Conservation (phyloP, 495 filamentous ascomycete species). For the Usnea hakonensis region DNA sequence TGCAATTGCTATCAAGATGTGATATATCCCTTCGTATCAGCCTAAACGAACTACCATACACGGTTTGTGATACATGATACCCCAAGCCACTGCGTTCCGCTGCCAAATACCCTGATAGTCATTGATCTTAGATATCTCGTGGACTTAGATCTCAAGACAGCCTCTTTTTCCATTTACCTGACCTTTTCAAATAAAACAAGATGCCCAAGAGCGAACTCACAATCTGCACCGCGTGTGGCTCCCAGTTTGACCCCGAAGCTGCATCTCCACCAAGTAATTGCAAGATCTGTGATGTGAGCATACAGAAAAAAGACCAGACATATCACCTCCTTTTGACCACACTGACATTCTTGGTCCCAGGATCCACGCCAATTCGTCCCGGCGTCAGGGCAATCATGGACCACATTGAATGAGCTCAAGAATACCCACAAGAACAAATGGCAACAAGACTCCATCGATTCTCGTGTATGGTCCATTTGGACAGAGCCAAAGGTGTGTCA, state of each 20-base stretch:
- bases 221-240: conserved; percentile 21
- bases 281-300: conserved; percentile 64
- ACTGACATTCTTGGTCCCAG: conserved; percentile 14
- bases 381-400: conserved; percentile 52
- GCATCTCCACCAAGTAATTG: conserved; percentile 43
- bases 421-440: conserved; percentile 34
- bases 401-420: conserved; percentile 39
- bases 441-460: conserved; percentile 29
- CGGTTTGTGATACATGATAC: too few relatives aligned
- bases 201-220: conserved; percentile 10
- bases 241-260: conserved; percentile 9
- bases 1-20: too few relatives aligned
- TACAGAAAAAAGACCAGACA: background rate
- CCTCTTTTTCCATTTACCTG: too few relatives aligned
- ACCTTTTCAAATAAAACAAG: background rate
- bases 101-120: too few relatives aligned
- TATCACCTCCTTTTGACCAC: background rate
- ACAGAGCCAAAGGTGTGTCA: conserved; percentile 46
- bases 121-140: too few relatives aligned
- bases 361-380: conserved; percentile 65
- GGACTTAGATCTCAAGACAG: too few relatives aligned
- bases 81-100: too few relatives aligned
- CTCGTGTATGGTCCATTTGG: conserved; percentile 43
- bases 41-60: too few relatives aligned
- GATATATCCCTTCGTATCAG: too few relatives aligned